Evolutionary conservation across 2,329 filamentous ascomycete genomes (phyloP).

Genomic region (Chalara sp.): DNA sequence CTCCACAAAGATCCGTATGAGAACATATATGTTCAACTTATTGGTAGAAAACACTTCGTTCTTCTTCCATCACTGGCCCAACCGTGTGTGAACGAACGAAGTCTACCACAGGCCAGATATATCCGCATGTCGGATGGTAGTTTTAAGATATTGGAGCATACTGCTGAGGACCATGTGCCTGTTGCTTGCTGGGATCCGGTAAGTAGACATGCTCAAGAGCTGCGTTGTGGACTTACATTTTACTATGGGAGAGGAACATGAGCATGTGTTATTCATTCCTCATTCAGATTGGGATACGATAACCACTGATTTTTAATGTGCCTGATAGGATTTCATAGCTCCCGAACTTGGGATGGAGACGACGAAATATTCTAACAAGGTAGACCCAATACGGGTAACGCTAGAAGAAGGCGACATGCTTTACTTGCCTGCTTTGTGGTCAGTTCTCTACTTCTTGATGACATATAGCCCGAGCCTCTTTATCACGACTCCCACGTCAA

Average conservation of each 20-base stretch:
- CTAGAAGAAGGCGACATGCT: constrained; percentile 71
- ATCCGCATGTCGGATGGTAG: background rate
- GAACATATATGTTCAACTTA: constrained; percentile 74
- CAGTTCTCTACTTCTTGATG: constrained; percentile 17
- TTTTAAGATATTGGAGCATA: constrained; percentile 12
- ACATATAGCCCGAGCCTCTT: too few relatives aligned
- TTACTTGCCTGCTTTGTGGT: constrained; percentile 78
- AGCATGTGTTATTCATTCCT: too few relatives aligned
- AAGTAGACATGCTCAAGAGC: background rate
- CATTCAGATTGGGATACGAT: too few relatives aligned
- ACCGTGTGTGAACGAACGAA: constrained; percentile 60
- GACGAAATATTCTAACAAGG: constrained; percentile 47
- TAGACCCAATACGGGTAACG: constrained; percentile 58
- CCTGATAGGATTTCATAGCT: background rate
- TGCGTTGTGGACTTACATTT: too few relatives aligned
- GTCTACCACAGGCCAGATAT: constrained; percentile 44
- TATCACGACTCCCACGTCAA: too few relatives aligned
- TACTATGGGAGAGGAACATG: too few relatives aligned
- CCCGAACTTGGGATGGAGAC: constrained; percentile 35
- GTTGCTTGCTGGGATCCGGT: constrained; percentile 69
- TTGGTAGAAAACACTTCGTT: constrained; percentile 68
- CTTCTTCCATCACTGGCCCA: constrained; percentile 66
- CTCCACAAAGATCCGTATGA: constrained; percentile 81
- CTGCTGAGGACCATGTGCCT: constrained; percentile 43
- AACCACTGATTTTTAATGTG: too few relatives aligned